A percentile compares a stretch with the other conserved stretches of the same genome.
Conservation (phyloP, 805 yeast genomes). For the Metschnikowia anglica region DNA sequence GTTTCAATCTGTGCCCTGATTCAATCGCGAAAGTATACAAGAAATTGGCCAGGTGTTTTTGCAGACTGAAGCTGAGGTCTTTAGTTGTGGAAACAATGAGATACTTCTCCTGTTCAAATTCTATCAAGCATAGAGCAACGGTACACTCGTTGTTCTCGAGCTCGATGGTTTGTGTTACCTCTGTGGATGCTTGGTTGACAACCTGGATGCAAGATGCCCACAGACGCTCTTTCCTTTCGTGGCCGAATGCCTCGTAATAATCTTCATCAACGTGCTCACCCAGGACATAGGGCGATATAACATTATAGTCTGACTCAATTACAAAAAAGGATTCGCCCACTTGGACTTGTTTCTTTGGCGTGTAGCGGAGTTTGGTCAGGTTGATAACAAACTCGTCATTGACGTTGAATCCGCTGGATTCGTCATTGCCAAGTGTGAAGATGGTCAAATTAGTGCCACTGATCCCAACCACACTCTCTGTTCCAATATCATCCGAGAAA, state of each 20-base stretch:
- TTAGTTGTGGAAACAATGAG: slow-evolving; percentile 48
- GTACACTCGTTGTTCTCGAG: slow-evolving; percentile 45
- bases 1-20: slow-evolving; percentile 36
- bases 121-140: slow-evolving; percentile 35
- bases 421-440: slow-evolving; percentile 47
- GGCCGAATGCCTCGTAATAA: slow-evolving; percentile 47
- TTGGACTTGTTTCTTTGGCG: slow-evolving; percentile 47
- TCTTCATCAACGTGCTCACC: slow-evolving; percentile 29
- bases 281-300: slow-evolving; percentile 29
- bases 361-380: slow-evolving; percentile 45
- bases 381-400: slow-evolving; percentile 28
- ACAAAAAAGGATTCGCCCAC: slow-evolving; percentile 29
- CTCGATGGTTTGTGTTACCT: slow-evolving; percentile 45
- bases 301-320: slow-evolving; percentile 46
- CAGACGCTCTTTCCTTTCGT: slow-evolving; percentile 23
- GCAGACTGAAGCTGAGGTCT: slow-evolving; percentile 31
- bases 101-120: slow-evolving; percentile 27
- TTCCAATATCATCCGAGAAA: slow-evolving; percentile 58
- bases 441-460: slow-evolving; percentile 52
- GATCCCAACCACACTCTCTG: slow-evolving; percentile 66
- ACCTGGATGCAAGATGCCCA: slow-evolving; percentile 61
- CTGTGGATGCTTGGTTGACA: slow-evolving; percentile 34
- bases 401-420: slow-evolving; percentile 26
- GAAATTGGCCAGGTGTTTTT: slow-evolving; percentile 24
- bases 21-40: slow-evolving; percentile 39